Percentiles rank a stretch among this genome's conserved stretches.
These are phyloP conservation scores for Globisporangium camurandrum DNA, from an alignment of 352 stramenopile species.

Conservation along the genomic window DNA sequence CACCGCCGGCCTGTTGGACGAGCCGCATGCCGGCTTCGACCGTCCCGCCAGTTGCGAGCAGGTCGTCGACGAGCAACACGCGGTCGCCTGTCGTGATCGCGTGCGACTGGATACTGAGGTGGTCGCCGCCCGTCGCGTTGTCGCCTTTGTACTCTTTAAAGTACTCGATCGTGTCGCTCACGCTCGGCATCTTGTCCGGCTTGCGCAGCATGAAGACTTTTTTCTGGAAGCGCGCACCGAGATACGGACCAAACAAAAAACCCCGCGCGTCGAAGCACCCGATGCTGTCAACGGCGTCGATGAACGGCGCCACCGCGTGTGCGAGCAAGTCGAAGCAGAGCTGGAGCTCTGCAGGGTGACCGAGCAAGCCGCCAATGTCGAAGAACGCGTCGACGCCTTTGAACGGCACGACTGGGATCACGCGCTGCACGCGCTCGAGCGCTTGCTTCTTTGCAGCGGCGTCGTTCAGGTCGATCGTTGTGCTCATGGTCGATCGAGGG, in stretches of 20 bases:
- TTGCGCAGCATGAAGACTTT: constrained; percentile 99
- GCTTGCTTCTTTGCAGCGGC: constrained; percentile 39
- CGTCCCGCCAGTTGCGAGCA: constrained; percentile 95
- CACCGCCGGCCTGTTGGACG: constrained; percentile 79
- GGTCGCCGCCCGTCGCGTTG: constrained; percentile 69
- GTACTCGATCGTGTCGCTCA: constrained; percentile 89
- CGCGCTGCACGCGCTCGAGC: constrained; percentile 63
- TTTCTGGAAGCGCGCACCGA: constrained; percentile 93
- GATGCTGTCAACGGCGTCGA: constrained; percentile 64
- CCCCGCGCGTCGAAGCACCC: constrained; percentile 94
- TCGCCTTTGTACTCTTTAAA: constrained; percentile 92
- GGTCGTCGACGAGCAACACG: constrained; percentile 96
- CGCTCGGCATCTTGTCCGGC: constrained; percentile 95
- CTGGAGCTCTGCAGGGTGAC: constrained; percentile 83
- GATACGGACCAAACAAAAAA: constrained; percentile 95
- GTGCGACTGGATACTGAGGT: constrained; percentile 81
- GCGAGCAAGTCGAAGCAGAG: constrained; percentile 92
- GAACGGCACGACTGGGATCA: constrained; percentile 94
- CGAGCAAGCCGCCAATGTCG: constrained; percentile 94
- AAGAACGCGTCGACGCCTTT: constrained; percentile 95
- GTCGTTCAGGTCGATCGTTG: constrained; percentile 38
- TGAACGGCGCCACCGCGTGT: constrained; percentile 47
- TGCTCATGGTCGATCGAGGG: constrained; percentile 13
- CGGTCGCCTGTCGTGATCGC: constrained; percentile 69
- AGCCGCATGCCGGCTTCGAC: constrained; percentile 84